Base-by-base conservation (phyloP, 2,329 filamentous ascomycete species). In the Fusarium sp. region DNA sequence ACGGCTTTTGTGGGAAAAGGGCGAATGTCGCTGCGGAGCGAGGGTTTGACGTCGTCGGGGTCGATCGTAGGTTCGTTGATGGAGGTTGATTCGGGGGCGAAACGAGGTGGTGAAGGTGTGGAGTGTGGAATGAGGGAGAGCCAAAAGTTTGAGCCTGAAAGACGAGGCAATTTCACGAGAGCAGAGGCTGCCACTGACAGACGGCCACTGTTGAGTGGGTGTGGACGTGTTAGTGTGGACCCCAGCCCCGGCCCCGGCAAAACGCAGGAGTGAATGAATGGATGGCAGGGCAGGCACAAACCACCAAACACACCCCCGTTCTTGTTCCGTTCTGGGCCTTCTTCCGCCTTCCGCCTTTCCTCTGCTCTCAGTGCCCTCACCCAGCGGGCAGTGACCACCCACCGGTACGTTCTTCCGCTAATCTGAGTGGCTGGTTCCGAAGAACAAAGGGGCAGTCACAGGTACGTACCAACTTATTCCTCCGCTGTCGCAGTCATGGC, bases 71-170 rank as follows among this genome's bases (percentile, higher is more conserved):
- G 73, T 72, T 73, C 69, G 78, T 78, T 74, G 78, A 72, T 66
- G 63, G 73, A 78, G 73, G 77, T 79, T 78, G 76, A 78, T 74
- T 76, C 68, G 78, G 69, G 74, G 74, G 77, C 70, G 73, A 74
- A 66, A 66, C 68, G 63, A 77, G 76, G 78, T 79, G 77, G 77
- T 79, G 75, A 75, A 76, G 71, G 66, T 73, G 77, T 74, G 75
- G 69, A 77, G 77, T 68, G 74, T 78, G 76, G 76, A 78, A 79
- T 78, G 77, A 77, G 76, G 76, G 76, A 77, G 74, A 68, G 62
- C 63, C 58, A 43, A 52, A 68, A 63, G 57, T 77, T 78, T 69
- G 68, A 68, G 80, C 80, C 80, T 81, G 80, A 81, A 79, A 80
- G 71, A 76, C 79, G 70, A 81, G 80, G 80, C 80, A 80, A 70